Conservation (phyloP, 805 yeast genomes). For the Candida ovalis region DNA sequence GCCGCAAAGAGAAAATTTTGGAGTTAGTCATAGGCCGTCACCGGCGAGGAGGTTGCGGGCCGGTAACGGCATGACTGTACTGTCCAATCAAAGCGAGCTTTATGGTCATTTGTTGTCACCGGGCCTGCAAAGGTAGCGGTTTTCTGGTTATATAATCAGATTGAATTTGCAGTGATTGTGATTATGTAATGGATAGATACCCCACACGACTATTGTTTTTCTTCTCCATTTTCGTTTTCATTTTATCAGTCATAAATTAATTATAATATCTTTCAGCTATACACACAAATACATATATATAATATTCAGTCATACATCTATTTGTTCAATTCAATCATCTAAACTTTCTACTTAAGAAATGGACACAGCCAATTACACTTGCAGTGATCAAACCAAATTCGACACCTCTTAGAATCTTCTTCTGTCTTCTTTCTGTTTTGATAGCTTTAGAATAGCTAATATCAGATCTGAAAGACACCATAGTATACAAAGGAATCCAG, state of each 20-base stretch:
- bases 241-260: too few relatives aligned
- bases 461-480: conserved; percentile 88
- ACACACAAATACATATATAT: too few relatives aligned
- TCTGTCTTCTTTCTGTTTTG: conserved; percentile 50
- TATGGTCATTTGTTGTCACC: neutral
- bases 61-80: neutral
- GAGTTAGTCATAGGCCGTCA: neutral
- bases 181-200: neutral
- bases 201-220: conserved; percentile 1
- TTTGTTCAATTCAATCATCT: conserved; percentile 1
- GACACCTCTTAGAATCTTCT: conserved; percentile 38
- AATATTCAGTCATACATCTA: too few relatives aligned
- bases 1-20: neutral
- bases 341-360: conserved; percentile 4
- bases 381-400: conserved; percentile 19
- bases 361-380: conserved; percentile 8
- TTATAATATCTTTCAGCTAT: too few relatives aligned
- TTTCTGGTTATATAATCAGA: neutral
- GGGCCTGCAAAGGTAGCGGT: neutral
- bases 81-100: neutral
- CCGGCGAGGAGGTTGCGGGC: neutral
- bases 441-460: conserved; percentile 73
- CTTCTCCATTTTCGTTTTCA: neutral
- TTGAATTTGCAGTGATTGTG: too few relatives aligned
- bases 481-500: conserved; percentile 87